These are phyloP conservation scores for Phellinidium pouzarii DNA, from an alignment of 1,284 basidiomycete genomes.

Conservation along the genomic window DNA sequence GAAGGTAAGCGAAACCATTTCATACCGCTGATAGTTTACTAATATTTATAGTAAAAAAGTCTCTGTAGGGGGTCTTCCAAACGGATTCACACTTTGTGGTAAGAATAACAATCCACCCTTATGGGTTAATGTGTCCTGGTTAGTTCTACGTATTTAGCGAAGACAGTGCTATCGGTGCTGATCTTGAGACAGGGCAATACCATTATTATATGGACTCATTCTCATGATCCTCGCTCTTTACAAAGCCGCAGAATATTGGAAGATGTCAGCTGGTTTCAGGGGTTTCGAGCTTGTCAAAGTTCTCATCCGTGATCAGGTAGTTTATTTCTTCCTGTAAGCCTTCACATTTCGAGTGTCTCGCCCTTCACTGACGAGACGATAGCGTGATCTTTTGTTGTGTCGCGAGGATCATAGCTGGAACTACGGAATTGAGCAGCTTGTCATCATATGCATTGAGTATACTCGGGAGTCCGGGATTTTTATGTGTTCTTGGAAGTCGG, in stretches of 20 bases:
- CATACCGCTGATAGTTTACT: neutral
- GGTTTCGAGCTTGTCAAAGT: constrained; percentile 4
- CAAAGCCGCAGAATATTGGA: constrained; percentile 8
- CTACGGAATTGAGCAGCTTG: neutral
- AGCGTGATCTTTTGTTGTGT: constrained; percentile 1
- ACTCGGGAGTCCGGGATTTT: neutral
- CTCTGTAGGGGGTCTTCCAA: neutral
- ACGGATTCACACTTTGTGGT: neutral
- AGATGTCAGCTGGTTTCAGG: neutral
- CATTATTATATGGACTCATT: constrained; percentile 1
- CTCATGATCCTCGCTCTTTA: constrained; percentile 3
- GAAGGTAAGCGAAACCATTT: neutral
- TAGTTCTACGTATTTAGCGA: neutral
- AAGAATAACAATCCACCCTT: neutral
- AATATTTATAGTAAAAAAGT: neutral
- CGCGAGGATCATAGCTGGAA: neutral
- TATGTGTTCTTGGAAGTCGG: constrained; percentile 11
- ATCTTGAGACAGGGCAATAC: neutral
- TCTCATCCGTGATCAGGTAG: constrained; percentile 4
- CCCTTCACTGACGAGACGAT: neutral
- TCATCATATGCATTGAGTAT: neutral
- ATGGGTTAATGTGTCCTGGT: neutral
- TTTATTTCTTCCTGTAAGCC: constrained; percentile 6
- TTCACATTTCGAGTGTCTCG: neutral
- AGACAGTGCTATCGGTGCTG: neutral